phyloP scores from a whole-genome alignment of 1,284 basidiomycete species.

The Exobasidium rhododendri region DNA sequence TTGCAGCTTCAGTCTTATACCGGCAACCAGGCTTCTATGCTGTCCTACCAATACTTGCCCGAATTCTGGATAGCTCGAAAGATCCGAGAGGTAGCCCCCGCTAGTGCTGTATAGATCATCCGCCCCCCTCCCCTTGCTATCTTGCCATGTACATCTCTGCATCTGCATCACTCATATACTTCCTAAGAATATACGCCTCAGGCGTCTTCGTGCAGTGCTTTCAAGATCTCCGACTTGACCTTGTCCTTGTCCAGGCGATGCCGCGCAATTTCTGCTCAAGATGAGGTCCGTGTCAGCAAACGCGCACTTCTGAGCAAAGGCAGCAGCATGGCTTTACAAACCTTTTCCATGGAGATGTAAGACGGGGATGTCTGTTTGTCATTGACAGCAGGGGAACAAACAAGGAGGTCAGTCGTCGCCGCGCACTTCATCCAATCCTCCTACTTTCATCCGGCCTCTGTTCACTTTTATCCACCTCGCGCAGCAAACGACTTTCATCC shows the following conservation, averaged over 20 bases:
- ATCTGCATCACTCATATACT: too few relatives aligned
- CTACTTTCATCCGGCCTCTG: too few relatives aligned
- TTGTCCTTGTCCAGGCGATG: constrained; percentile 12
- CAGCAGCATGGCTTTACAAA: background rate
- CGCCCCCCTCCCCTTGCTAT: too few relatives aligned
- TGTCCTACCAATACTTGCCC: constrained; percentile 80
- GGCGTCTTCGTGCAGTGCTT: background rate
- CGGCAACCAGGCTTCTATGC: constrained; percentile 75
- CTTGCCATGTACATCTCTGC: too few relatives aligned
- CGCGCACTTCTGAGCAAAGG: too few relatives aligned
- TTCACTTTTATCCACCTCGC: background rate
- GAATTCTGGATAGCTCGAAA: constrained; percentile 55
- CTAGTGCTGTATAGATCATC: constrained; percentile 26
- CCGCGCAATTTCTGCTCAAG: constrained; percentile 18
- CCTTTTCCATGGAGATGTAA: constrained; percentile 19
- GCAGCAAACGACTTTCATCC: too few relatives aligned
- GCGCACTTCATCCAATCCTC: too few relatives aligned
- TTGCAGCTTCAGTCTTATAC: constrained; percentile 79
- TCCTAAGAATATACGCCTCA: too few relatives aligned
- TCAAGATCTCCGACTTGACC: constrained; percentile 7
- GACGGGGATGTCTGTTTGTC: constrained; percentile 19
- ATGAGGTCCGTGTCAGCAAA: too few relatives aligned
- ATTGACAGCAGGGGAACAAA: background rate
- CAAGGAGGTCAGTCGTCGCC: too few relatives aligned
- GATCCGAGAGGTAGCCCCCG: constrained; percentile 32